Evolutionary conservation across 768 basidiomycete species (phyloP), one percentile per base, ranked within the genome.

Genomic region (Lactarius quietus): DNA sequence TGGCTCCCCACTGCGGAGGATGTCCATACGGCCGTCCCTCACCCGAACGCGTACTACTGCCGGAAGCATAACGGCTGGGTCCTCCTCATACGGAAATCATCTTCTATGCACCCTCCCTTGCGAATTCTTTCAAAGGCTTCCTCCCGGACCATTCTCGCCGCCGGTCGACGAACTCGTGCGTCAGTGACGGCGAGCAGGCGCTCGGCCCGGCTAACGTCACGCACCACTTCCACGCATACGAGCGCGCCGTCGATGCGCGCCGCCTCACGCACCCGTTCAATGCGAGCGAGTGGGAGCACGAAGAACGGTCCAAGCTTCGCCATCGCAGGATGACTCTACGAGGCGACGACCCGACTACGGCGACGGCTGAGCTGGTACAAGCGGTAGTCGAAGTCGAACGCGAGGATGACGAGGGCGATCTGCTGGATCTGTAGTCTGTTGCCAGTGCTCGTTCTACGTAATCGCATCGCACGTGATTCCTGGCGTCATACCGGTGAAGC

Each of bases 11-110:
- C 85, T n/a, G 78, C 81, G 63, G 83, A 85, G 39, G 89, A 92
- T 69, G 78, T 87, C 7, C 82, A 81, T n/a, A 83, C 81, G 18
- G 82, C 90, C 35, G 80, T 90, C 35, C 92, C 92, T 15, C 91
- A 94, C 72, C 87, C 92, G 6, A 84, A 90, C 69, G 90, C 89
- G 17, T 90, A 90, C 73, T 94, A 89, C 72, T 93, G 91, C 72
- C 83, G 85, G 28, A 86, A 85, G 72, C 89, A 93, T 63, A 90
- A 93, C 69, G 87, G 88, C 7, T 94, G 92, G 92, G 83, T 92
- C 38, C 81, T 93, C 43, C 78, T 93, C 18, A 79, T 78, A 43
- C 89, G 88, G 87, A 85, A 84, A 67, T 82, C 83, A 15, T 86
- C 88, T 15, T 78, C 80, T 23, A 79, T 86, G 41, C 72, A 83